Percentiles rank a stretch among this genome's conserved stretches.
Conservation (phyloP, 2,329 filamentous ascomycete species). For the Clarireedia paspali region DNA sequence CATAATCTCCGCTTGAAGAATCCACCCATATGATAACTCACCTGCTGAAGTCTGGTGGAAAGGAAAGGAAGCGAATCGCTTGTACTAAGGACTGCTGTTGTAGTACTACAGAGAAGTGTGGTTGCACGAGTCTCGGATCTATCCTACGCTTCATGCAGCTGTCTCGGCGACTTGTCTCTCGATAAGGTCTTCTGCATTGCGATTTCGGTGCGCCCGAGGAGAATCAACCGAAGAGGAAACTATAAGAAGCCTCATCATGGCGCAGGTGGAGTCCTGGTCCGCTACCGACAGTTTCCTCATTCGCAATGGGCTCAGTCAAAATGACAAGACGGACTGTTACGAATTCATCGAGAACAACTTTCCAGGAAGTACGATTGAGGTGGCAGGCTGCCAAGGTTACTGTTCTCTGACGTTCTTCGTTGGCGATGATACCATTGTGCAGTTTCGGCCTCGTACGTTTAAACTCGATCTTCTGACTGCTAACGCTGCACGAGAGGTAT, state of each 20-base stretch:
- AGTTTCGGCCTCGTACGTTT: conserved; percentile 41
- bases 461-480: conserved; percentile 34
- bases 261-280: neutral
- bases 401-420: conserved; percentile 44
- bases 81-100: no score
- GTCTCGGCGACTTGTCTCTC: no score
- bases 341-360: conserved; percentile 30
- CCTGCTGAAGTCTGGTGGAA: no score
- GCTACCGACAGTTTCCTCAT: conserved; percentile 22
- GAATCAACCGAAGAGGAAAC: neutral
- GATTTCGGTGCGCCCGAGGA: neutral
- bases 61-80: no score
- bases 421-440: conserved; percentile 34
- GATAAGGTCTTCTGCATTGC: neutral
- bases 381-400: conserved; percentile 39
- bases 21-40: neutral
- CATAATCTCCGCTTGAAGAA: no score
- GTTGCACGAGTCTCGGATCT: no score
- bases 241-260: conserved; percentile 3
- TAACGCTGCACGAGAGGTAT: conserved; percentile 32
- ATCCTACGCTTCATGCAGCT: no score
- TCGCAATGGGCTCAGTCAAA: conserved; percentile 18
- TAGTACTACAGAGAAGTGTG: no score
- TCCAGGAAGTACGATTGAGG: conserved; percentile 25
- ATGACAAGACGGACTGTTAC: conserved; percentile 24